Evolutionary conservation across 2,329 filamentous ascomycete genomes (phyloP).

Genomic region (Aspergillus ustus): DNA sequence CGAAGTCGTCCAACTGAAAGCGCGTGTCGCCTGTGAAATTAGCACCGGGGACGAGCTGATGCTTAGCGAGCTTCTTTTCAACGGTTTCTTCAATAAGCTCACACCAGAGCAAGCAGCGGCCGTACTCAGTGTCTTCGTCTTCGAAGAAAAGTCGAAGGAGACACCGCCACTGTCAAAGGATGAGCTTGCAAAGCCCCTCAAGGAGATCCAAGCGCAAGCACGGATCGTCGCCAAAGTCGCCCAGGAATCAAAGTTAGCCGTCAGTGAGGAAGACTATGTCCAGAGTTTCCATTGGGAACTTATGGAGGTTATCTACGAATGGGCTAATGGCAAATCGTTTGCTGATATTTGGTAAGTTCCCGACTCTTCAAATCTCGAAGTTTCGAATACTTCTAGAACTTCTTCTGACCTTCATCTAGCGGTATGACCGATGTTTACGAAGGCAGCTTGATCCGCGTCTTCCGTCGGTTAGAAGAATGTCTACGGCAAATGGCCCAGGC

Average conservation of each 20-base stretch:
- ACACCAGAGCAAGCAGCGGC: constrained; percentile 85
- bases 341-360: constrained; percentile 86
- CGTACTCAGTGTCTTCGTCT: constrained; percentile 91
- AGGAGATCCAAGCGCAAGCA: constrained; percentile 86
- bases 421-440: constrained; percentile 99
- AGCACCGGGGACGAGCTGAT: constrained; percentile 95
- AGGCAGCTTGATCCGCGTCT: constrained; percentile 92
- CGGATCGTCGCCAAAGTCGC: constrained; percentile 89
- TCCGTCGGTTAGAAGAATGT: constrained; percentile 92
- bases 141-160: constrained; percentile 91
- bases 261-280: constrained; percentile 96
- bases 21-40: constrained; percentile 96
- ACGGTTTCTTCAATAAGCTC: constrained; percentile 96
- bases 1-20: constrained; percentile 95
- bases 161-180: constrained; percentile 70
- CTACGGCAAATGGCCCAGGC: constrained; percentile 94
- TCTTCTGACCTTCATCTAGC: constrained; percentile 52
- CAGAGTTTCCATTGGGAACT: constrained; percentile 89
- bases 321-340: constrained; percentile 89
- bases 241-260: constrained; percentile 86
- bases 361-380: background rate
- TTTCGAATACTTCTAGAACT: background rate
- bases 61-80: constrained; percentile 90
- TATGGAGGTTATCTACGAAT: constrained; percentile 94
- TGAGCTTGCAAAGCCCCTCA: constrained; percentile 81